These are phyloP conservation scores for Cornus kousa DNA, from an alignment of 148 eudicot genomes.

Conservation along the genomic window DNA sequence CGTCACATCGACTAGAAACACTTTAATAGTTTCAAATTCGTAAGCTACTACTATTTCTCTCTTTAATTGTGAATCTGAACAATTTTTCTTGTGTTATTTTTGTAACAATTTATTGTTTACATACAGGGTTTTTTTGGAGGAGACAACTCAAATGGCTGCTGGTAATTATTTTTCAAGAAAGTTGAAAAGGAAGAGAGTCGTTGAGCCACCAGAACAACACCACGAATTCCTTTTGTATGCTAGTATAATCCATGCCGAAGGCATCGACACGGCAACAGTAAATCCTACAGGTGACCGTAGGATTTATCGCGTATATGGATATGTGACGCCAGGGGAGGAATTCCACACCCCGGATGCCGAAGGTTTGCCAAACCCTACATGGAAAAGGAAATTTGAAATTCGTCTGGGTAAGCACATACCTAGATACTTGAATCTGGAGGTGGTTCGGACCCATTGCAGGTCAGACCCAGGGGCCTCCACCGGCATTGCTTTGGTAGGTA, in stretches of 20 bases:
- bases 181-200: neutral
- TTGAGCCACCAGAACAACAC: neutral
- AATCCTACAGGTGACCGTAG: neutral
- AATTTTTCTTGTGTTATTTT: no score
- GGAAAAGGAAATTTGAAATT: neutral
- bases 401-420: neutral
- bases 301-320: neutral
- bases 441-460: neutral
- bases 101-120: no score
- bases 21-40: no score
- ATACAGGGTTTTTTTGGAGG: no score
- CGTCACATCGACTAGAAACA: no score
- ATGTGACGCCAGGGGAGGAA: neutral
- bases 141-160: slow-evolving; percentile 1
- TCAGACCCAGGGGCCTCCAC: neutral
- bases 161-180: no score
- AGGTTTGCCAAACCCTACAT: neutral
- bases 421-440: neutral
- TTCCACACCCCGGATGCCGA: neutral
- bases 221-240: neutral
- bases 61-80: no score
- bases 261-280: neutral
- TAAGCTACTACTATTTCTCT: no score
- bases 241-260: neutral
- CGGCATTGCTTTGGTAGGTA: neutral